These are phyloP conservation scores for Aspergillus sp. DNA, from an alignment of 2,329 filamentous ascomycete genomes.

Conservation along the genomic window DNA sequence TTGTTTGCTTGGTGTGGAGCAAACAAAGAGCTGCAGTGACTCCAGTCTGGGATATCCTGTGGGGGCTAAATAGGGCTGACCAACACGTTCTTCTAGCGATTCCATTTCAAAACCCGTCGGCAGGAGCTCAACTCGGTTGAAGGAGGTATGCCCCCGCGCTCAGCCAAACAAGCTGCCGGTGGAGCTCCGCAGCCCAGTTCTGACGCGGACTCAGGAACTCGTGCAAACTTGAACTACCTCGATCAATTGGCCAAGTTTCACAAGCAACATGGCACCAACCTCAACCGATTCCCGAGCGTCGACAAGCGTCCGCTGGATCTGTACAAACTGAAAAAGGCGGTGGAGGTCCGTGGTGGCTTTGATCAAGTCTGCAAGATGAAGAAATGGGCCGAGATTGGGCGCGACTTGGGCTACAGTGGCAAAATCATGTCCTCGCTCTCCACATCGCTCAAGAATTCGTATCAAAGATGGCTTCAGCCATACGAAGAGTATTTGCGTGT, in stretches of 20 bases:
- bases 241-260: slow-evolving; percentile 95
- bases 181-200: slow-evolving; percentile 32
- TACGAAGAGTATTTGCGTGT: slow-evolving; percentile 92
- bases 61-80: slow-evolving; percentile 28
- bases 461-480: slow-evolving; percentile 92
- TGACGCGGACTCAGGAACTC: slow-evolving; percentile 68
- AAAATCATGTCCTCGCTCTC: slow-evolving; percentile 99
- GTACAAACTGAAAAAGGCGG: slow-evolving; percentile 94
- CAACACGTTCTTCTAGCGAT: slow-evolving; percentile 62
- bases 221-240: slow-evolving; percentile 92
- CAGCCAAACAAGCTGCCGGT: slow-evolving; percentile 32
- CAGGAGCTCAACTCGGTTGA: slow-evolving; percentile 98
- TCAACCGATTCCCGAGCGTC: slow-evolving; percentile 92
- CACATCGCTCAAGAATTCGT: slow-evolving; percentile 97
- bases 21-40: neutral
- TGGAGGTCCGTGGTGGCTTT: slow-evolving; percentile 91
- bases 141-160: slow-evolving; percentile 68
- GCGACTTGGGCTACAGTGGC: slow-evolving; percentile 94
- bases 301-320: slow-evolving; percentile 96
- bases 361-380: slow-evolving; percentile 96
- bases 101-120: slow-evolving; percentile 93
- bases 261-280: slow-evolving; percentile 90
- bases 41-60: neutral
- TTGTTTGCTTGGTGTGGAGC: neutral
- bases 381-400: slow-evolving; percentile 98